These are phyloP conservation scores for Blepharisma stoltei DNA, from an alignment of 73 alveolate species.

Conservation along the genomic window DNA sequence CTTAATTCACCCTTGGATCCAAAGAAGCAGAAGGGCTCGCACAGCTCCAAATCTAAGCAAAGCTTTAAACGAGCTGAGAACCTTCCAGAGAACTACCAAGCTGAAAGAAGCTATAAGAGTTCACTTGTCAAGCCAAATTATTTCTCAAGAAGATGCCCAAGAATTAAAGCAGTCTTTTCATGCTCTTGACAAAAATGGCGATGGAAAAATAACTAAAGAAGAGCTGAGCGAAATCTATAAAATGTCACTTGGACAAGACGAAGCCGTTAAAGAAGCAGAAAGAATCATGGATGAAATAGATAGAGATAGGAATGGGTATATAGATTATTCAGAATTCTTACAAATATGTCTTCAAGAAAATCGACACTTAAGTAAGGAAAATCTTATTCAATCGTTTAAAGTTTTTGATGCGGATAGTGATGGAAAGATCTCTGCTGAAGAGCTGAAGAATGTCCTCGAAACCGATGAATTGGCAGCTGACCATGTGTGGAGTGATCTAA, in stretches of 20 bases:
- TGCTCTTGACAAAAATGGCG: slow-evolving; percentile 40
- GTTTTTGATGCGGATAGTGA: slow-evolving; percentile 36
- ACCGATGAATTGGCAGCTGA: slow-evolving; percentile 26
- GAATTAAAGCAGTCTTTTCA: slow-evolving; percentile 42
- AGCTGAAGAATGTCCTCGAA: slow-evolving; percentile 10
- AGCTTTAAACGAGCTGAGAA: slow-evolving; percentile 67
- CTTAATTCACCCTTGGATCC: slow-evolving; percentile 39
- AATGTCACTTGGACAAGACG: slow-evolving; percentile 6
- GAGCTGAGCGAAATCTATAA: slow-evolving; percentile 34
- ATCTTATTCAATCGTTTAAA: slow-evolving; percentile 39
- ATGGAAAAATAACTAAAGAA: slow-evolving; percentile 55
- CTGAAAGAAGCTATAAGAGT: slow-evolving; percentile 81
- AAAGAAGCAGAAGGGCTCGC: not conserved
- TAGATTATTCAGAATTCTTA: slow-evolving; percentile 53
- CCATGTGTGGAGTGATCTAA: slow-evolving; percentile 39
- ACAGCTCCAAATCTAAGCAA: not conserved
- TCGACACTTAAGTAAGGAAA: slow-evolving; percentile 27
- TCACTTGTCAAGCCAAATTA: slow-evolving; percentile 76
- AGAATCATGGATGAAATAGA: slow-evolving; percentile 46
- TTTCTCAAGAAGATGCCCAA: slow-evolving; percentile 70
- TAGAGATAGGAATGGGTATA: slow-evolving; percentile 41
- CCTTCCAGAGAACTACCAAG: slow-evolving; percentile 75
- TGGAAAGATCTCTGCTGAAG: slow-evolving; percentile 44
- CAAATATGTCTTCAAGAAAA: slow-evolving; percentile 32
- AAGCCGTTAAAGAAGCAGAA: slow-evolving; percentile 40